Evolutionary conservation across 768 basidiomycete species (phyloP).

Genomic region (Agaricus blazei): DNA sequence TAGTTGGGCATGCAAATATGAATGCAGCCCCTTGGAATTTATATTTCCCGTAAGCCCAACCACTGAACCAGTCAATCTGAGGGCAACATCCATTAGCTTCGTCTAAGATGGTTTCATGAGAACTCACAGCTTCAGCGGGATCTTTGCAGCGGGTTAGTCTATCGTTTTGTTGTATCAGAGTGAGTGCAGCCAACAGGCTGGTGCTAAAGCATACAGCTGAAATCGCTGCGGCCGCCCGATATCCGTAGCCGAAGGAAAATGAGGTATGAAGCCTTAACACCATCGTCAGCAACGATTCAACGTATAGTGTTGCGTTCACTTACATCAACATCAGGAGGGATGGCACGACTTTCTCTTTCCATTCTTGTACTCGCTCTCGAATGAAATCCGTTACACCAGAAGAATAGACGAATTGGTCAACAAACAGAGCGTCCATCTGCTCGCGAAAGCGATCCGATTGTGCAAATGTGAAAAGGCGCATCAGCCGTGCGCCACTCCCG

Average conservation of each 20-base stretch:
- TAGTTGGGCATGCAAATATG: constrained; percentile 49
- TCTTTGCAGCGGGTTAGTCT: constrained; percentile 25
- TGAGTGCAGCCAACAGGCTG: constrained; percentile 30
- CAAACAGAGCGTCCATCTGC: constrained; percentile 42
- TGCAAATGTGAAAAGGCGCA: constrained; percentile 40
- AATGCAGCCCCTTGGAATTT: constrained; percentile 49
- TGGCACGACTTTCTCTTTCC: constrained; percentile 35
- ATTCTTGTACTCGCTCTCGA: constrained; percentile 37
- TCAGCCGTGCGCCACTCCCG: constrained; percentile 26
- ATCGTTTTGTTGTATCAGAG: constrained; percentile 34
- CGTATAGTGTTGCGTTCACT: constrained; percentile 2
- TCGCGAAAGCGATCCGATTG: constrained; percentile 37
- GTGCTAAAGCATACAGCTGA: constrained; percentile 29
- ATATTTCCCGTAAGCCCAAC: constrained; percentile 29
- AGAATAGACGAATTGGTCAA: constrained; percentile 51
- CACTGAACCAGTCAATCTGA: constrained; percentile 31
- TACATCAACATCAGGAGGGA: constrained; percentile 24
- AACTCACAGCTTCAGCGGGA: constrained; percentile 36
- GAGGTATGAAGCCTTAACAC: constrained; percentile 28
- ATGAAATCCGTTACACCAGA: constrained; percentile 53
- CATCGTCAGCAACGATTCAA: background rate
- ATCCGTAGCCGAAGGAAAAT: constrained; percentile 26
- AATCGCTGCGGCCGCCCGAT: constrained; percentile 20
- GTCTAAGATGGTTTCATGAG: background rate
- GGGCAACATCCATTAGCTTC: background rate